These are phyloP conservation scores for Emmonsia crescens DNA, from an alignment of 2,329 filamentous ascomycete species.

Conservation along the genomic window DNA sequence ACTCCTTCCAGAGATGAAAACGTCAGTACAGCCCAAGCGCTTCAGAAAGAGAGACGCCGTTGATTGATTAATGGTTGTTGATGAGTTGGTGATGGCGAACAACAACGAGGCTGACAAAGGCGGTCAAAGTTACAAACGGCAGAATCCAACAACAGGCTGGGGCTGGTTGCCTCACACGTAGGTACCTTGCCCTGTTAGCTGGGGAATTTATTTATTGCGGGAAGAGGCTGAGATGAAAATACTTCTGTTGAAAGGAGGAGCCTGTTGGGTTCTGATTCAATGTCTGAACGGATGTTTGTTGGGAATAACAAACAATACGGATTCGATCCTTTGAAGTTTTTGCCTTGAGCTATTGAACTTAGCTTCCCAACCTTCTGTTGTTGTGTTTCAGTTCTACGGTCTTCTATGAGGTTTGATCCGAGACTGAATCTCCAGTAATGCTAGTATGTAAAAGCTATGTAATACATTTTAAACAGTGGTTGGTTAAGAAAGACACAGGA, in stretches of 20 bases:
- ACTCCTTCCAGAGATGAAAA: background rate
- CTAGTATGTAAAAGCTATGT: background rate
- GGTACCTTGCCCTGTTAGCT: background rate
- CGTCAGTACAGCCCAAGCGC: background rate
- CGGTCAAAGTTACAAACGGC: constrained; percentile 2
- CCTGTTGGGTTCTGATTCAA: background rate
- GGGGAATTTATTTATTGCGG: background rate
- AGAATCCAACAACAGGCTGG: constrained; percentile 5
- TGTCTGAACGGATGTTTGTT: background rate
- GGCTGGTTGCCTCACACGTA: constrained; percentile 16
- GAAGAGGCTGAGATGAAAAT: background rate
- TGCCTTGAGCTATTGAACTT: background rate
- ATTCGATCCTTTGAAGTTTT: background rate
- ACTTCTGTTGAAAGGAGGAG: background rate
- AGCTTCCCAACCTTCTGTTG: too few relatives aligned
- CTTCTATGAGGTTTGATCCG: background rate
- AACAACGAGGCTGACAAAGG: constrained; percentile 6
- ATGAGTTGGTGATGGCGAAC: background rate
- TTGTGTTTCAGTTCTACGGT: too few relatives aligned
- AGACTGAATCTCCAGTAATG: background rate
- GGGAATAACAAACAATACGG: background rate
- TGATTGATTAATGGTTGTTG: background rate
- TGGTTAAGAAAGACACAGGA: background rate
- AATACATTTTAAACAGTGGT: background rate
- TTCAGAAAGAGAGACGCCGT: background rate